phyloP scores from a whole-genome alignment of 768 basidiomycete species.

The Roridomyces roridus region DNA sequence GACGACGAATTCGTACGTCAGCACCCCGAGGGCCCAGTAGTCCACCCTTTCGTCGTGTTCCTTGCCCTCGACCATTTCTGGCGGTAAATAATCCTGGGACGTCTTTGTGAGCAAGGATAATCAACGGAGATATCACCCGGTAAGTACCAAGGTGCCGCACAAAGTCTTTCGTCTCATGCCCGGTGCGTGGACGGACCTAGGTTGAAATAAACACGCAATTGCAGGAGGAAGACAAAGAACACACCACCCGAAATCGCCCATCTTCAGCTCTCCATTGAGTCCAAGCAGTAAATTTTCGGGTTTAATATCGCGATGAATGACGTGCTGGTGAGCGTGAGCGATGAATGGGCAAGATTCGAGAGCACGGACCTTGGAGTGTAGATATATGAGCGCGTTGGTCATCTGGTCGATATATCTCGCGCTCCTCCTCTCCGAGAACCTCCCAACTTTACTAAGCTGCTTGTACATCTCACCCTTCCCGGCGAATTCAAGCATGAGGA shows the following conservation, averaged over 20 bases:
- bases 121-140: no score
- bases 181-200: constrained; percentile 79
- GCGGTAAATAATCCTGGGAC: no score
- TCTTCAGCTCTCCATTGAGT: constrained; percentile 96
- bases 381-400: constrained; percentile 92
- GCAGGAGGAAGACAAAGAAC: background rate
- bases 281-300: constrained; percentile 96
- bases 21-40: constrained; percentile 94
- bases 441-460: constrained; percentile 69
- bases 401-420: constrained; percentile 97
- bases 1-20: constrained; percentile 93
- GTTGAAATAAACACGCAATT: background rate
- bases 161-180: constrained; percentile 88
- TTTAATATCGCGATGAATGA: constrained; percentile 99
- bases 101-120: no score
- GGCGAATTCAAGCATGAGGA: constrained; percentile 84
- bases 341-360: no score
- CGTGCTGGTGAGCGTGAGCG: no score
- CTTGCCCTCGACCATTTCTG: constrained; percentile 93
- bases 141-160: constrained; percentile 95
- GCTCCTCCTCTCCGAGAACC: constrained; percentile 78
- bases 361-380: constrained; percentile 95
- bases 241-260: constrained; percentile 95
- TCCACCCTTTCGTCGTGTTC: constrained; percentile 92
- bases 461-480: constrained; percentile 84